These are phyloP conservation scores for Blastobotrys aristatus DNA, from an alignment of 1,139 yeast genomes.

Conservation along the genomic window DNA sequence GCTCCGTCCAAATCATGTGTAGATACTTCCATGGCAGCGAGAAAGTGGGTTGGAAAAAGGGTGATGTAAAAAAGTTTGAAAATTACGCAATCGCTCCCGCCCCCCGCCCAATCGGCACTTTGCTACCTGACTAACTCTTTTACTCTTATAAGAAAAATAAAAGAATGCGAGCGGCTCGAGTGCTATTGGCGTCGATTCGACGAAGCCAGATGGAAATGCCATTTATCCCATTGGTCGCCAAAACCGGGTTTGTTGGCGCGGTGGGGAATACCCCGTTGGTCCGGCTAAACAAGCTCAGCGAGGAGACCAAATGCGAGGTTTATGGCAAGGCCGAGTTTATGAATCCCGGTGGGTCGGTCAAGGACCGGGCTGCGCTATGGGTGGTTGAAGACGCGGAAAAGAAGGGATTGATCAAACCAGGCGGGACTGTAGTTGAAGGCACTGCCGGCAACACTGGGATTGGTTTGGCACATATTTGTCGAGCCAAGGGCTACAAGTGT, in stretches of 20 bases:
- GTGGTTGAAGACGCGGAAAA: slow-evolving; percentile 75
- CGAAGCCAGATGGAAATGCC: slow-evolving; percentile 40
- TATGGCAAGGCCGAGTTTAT: slow-evolving; percentile 87
- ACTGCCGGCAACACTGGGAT: slow-evolving; percentile 85
- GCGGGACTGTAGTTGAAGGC: slow-evolving; percentile 68
- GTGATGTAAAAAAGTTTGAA: no score
- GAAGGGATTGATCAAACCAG: slow-evolving; percentile 59
- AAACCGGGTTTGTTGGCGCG: slow-evolving; percentile 64
- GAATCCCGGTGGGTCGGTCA: slow-evolving; percentile 94
- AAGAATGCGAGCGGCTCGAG: no score
- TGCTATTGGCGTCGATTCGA: no score
- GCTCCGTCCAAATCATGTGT: slow-evolving; percentile 11
- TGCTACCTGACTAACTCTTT: no score
- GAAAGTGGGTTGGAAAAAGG: no score
- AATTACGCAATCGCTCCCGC: no score
- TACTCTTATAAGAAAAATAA: no score
- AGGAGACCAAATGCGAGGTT: slow-evolving; percentile 64
- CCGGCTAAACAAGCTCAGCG: slow-evolving; percentile 56
- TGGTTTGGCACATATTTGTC: slow-evolving; percentile 83
- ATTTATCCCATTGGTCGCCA: slow-evolving; percentile 56
- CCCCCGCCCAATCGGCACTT: no score
- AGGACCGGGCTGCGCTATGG: slow-evolving; percentile 83
- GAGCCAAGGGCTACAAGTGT: slow-evolving; percentile 77
- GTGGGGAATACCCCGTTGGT: slow-evolving; percentile 86
- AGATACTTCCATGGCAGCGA: slow-evolving; percentile 7